phyloP scores from a whole-genome alignment of 208 protist species.

The Naegleria fowleri region DNA sequence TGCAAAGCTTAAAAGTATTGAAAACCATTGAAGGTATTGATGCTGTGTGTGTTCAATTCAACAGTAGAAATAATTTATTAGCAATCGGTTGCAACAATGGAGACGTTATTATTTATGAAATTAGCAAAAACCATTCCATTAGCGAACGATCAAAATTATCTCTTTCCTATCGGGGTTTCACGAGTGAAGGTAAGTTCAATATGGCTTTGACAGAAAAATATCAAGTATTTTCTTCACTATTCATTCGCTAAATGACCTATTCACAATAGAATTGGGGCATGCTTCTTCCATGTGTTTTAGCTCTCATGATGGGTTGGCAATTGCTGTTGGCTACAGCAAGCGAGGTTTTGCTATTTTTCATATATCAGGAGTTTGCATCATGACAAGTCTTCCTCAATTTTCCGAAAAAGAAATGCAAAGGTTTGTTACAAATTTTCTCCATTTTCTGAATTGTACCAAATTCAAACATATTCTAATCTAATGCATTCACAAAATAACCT shows the following conservation, averaged over 20 bases:
- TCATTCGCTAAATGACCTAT: no score
- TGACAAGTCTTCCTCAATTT: not conserved
- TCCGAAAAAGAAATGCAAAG: not conserved
- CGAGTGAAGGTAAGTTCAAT: not conserved
- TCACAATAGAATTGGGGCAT: not conserved
- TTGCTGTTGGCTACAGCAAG: not conserved
- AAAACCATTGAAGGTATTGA: not conserved
- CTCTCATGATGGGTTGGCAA: not conserved
- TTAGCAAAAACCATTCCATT: not conserved
- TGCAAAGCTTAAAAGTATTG: not conserved
- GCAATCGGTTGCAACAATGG: not conserved
- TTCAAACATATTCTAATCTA: no score
- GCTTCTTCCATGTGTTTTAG: not conserved
- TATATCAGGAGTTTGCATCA: conserved; percentile 7
- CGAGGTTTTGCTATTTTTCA: conserved; percentile 17
- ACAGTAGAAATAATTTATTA: not conserved
- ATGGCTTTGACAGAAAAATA: no score
- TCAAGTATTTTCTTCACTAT: no score
- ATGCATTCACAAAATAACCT: no score
- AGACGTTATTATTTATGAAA: not conserved
- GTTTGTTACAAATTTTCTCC: not conserved
- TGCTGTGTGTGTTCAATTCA: not conserved
- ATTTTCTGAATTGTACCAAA: no score
- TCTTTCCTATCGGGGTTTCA: not conserved
- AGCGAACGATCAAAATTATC: not conserved